Percentiles rank a stretch among this genome's conserved stretches.
These are phyloP conservation scores for Pythium utonaiense DNA, from an alignment of 352 stramenopile genomes.

Conservation along the genomic window DNA sequence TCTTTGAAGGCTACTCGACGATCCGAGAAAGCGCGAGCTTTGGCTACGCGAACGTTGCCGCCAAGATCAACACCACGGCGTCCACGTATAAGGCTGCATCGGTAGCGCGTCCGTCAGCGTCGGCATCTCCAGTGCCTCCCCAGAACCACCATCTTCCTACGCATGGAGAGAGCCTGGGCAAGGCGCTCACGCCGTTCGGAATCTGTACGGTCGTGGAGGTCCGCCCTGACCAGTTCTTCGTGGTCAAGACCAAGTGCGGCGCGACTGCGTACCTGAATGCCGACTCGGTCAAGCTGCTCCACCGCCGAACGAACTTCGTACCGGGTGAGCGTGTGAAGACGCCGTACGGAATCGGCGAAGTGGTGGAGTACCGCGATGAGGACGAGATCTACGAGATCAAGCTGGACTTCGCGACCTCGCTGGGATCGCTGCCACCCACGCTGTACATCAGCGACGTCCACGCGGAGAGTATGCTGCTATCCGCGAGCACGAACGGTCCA, in stretches of 20 bases:
- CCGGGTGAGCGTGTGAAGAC: slow-evolving; percentile 28
- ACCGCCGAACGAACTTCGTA: slow-evolving; percentile 25
- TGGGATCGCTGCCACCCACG: slow-evolving; percentile 11
- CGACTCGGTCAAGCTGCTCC: slow-evolving; percentile 27
- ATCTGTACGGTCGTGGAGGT: slow-evolving; percentile 27
- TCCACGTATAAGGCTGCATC: slow-evolving; percentile 23
- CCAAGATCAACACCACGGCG: slow-evolving; percentile 53
- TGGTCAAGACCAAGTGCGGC: slow-evolving; percentile 28
- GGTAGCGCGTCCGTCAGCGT: slow-evolving; percentile 1
- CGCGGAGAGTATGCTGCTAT: slow-evolving; percentile 28
- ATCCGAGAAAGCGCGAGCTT: slow-evolving; percentile 52
- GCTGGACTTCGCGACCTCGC: slow-evolving; percentile 12
- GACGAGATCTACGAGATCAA: slow-evolving; percentile 33
- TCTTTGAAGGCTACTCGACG: slow-evolving; percentile 78
- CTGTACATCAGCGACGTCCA: slow-evolving; percentile 29
- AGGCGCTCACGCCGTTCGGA: slow-evolving; percentile 30
- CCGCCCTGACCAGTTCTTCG: slow-evolving; percentile 25
- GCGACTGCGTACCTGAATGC: slow-evolving; percentile 29
- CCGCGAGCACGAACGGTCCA: slow-evolving; percentile 22
- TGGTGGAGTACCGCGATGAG: slow-evolving; percentile 26
- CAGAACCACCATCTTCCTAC: not conserved
- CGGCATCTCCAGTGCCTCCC: slow-evolving; percentile 20
- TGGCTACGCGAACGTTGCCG: slow-evolving; percentile 44
- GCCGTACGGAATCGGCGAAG: slow-evolving; percentile 27
- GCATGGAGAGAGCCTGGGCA: slow-evolving; percentile 17